These are phyloP conservation scores for Aegilops sharonensis DNA, from an alignment of 176 grass and related monocot genomes.

Conservation along the genomic window DNA sequence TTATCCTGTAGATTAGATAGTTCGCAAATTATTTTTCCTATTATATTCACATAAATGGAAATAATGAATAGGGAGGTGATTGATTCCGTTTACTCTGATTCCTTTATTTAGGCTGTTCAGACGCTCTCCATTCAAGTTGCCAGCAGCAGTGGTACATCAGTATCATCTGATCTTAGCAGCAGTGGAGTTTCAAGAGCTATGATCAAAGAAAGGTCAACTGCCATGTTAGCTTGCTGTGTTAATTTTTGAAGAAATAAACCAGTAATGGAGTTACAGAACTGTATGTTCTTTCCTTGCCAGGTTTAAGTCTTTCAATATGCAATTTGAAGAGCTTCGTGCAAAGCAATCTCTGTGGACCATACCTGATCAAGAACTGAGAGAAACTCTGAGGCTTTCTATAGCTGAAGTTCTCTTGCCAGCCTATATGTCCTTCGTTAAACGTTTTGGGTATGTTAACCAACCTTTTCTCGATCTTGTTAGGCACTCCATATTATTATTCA, in stretches of 20 bases:
- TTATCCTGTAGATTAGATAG: constrained; percentile 18
- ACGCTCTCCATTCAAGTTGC: constrained; percentile 58
- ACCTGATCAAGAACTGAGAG: constrained; percentile 71
- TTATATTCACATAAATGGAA: neutral
- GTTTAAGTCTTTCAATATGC: constrained; percentile 74
- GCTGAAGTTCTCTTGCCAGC: constrained; percentile 78
- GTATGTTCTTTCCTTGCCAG: constrained; percentile 30
- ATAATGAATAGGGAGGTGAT: neutral
- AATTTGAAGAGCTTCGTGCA: constrained; percentile 69
- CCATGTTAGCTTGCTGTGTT: neutral
- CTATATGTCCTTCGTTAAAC: constrained; percentile 64
- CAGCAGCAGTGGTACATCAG: constrained; percentile 37
- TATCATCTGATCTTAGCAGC: constrained; percentile 45
- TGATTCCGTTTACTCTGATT: constrained; percentile 25
- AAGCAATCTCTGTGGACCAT: constrained; percentile 78
- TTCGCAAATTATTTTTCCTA: neutral
- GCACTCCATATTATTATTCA: neutral
- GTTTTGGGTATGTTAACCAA: constrained; percentile 62
- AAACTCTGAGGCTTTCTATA: constrained; percentile 74
- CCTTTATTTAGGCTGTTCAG: constrained; percentile 62
- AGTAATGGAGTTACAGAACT: neutral
- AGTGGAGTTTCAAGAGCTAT: constrained; percentile 68
- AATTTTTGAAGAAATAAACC: neutral
- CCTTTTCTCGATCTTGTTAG: neutral
- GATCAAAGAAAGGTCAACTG: constrained; percentile 61